Evolutionary conservation across 2,329 filamentous ascomycete genomes (phyloP), one percentile per base, ranked within the genome.

Genomic region (Ophiostoma quercus): DNA sequence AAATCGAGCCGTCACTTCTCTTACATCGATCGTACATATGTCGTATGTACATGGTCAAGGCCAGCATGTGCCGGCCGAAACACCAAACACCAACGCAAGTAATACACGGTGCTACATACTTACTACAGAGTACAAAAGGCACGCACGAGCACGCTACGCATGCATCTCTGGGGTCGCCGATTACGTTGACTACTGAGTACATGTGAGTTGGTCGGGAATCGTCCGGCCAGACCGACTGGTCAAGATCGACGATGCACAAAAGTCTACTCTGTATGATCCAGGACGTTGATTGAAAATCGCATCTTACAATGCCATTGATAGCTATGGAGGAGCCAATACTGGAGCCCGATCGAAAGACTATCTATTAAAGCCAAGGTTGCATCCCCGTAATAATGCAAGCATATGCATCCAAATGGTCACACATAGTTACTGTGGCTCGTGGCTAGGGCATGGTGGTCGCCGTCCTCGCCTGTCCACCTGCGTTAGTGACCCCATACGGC

Each of bases 401-500:
- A 47, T 47, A 47, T 19, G 3, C 43, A n/a, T n/a, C 14, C 19
- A 47, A 19, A 19, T 47, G 43, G 43, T 60, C 22, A 32, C 25
- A 32, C 22, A 60, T 16, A 22, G 9, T 32, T 12, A 60, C 25
- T 29, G 16, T 47, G 43, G 19, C 43, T n/a, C 16, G 11, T n/a
- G 47, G n/a, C 47, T 22, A 54, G 47, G 47, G 19, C 47, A 32
- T 57, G 22, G 51, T 25, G 51, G n/a, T 60, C 57, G 57, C 11
- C 57, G 57, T 60, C 57, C 57, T 60, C 57, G 57, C 57, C 25
- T 32, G 57, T 3, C 22, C 12, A 16, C 57, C n/a, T 60, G 57
- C 57, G 57, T 60, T 60, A 60, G 57, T 32, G 57, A 60, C 57
- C 25, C 57, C 57, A 25, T 32, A 32, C 57, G 25, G 57, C 57